Evolutionary conservation across 371 early-diverging fungal species (phyloP).

Genomic region (Lichtheimia hyalospora): DNA sequence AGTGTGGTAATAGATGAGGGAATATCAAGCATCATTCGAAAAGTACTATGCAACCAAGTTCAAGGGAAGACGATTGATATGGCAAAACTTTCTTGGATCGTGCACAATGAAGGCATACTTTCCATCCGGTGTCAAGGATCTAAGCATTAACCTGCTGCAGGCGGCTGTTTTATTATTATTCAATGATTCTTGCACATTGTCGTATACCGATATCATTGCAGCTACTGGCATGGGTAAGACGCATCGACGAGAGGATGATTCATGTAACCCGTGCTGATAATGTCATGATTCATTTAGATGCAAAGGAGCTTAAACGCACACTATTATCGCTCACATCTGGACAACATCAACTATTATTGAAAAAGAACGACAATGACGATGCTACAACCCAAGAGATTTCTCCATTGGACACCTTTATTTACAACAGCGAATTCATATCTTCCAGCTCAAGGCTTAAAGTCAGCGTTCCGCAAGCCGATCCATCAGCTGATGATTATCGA

Average conservation of each 20-base stretch:
- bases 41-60: constrained; percentile 76
- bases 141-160: constrained; percentile 75
- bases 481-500: constrained; percentile 68
- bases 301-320: constrained; percentile 68
- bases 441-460: constrained; percentile 70
- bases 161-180: constrained; percentile 75
- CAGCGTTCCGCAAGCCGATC: constrained; percentile 76
- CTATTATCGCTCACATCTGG: constrained; percentile 82
- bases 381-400: constrained; percentile 15
- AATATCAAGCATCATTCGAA: constrained; percentile 65
- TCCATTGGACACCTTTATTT: constrained; percentile 57
- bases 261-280: not conserved
- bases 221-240: constrained; percentile 58
- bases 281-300: constrained; percentile 37
- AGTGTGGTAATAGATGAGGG: constrained; percentile 49
- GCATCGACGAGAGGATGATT: not conserved
- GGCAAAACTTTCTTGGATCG: constrained; percentile 82
- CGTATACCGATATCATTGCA: constrained; percentile 66
- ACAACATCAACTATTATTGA: constrained; percentile 57
- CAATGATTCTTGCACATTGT: constrained; percentile 55
- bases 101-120: constrained; percentile 72
- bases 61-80: constrained; percentile 78
- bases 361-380: constrained; percentile 1
- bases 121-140: constrained; percentile 59
- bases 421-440: constrained; percentile 71